Conservation (phyloP, 768 basidiomycete genomes). For the Podaxis sp. region DNA sequence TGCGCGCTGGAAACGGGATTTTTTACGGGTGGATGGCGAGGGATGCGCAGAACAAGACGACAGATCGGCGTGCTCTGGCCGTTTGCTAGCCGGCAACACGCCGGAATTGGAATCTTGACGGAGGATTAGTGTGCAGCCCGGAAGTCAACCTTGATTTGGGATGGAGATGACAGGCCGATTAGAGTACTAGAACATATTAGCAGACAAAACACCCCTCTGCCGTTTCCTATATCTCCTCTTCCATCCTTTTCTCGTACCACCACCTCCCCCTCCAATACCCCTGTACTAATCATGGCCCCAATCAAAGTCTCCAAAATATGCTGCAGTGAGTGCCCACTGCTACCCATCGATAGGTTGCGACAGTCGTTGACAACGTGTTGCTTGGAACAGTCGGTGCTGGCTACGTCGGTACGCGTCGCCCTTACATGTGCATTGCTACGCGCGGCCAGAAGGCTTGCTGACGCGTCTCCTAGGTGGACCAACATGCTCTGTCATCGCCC, state of each 20-base stretch:
- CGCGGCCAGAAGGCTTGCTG: background rate
- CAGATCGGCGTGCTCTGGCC: conserved; percentile 3
- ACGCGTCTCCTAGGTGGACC: conserved; percentile 67
- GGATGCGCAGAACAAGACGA: background rate
- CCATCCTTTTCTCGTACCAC: conserved; percentile 16
- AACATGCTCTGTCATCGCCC: conserved; percentile 92
- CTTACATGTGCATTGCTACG: background rate
- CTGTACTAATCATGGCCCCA: conserved; percentile 41
- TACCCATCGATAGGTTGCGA: background rate
- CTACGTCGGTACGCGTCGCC: conserved; percentile 76
- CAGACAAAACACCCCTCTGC: conserved; percentile 14
- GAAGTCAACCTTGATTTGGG: conserved; percentile 3
- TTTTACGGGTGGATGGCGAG: background rate
- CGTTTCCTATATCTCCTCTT: conserved; percentile 1
- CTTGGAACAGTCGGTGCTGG: conserved; percentile 72
- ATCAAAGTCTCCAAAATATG: conserved; percentile 78
- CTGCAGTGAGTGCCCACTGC: conserved; percentile 64
- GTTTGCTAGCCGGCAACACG: background rate
- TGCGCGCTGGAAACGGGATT: background rate
- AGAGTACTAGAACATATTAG: too few relatives aligned
- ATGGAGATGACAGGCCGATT: conserved; percentile 1
- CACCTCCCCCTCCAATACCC: conserved; percentile 61
- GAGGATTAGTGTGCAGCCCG: background rate
- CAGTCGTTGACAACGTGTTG: conserved; percentile 18
- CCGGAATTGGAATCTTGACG: background rate